Base-by-base conservation (phyloP, 169 alveolate genomes). In the Babesia divergens region DNA sequence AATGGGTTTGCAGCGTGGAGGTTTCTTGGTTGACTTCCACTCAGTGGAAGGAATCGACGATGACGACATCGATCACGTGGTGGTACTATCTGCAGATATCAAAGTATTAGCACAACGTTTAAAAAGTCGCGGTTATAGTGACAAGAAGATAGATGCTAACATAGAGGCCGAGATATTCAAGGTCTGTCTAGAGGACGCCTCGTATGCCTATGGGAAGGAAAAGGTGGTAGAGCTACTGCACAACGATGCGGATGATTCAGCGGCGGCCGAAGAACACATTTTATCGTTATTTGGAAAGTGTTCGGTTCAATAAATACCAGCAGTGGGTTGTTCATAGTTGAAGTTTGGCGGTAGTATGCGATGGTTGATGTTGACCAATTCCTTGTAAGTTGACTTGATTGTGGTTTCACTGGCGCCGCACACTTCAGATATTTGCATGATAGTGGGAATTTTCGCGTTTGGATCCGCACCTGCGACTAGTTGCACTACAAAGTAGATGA, bases 141-240 rank as follows among this genome's bases (percentile, higher is more conserved):
- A 86, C 43, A 50, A 40, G 26, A 86, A 86, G 82, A 79, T 86
- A 22, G 72, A 71, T 28, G 56, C 58, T 43, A 86, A 86, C 81
- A 50, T 86, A 11, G 85, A 86, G 69, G 81, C 87, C 26, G 92
- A 86, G 70, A 86, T 86, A 38, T 82, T 86, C 62, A 83, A 86
- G 55, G 87, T 72, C n/a, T 66, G 72, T 43, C 72, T 79, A 28
- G 81, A 74, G 47, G 90, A 86, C 32, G 74, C 86, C 11, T 44
- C 66, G 7, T 76, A 80, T 14, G 71, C 26, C 24, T 77, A 55
- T 31, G 82, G 59, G 26, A 26, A 53, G 60, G 54, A 46, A 24
- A 32, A 47, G 65, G 75, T 77, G 34, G 37, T 22, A 38, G 42
- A 8, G 52, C 62, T 77, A 14, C 56, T 50, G 44, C 40, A 53